Conservation (phyloP, 169 alveolate genomes). For the Cryptosporidium meleagridis region DNA sequence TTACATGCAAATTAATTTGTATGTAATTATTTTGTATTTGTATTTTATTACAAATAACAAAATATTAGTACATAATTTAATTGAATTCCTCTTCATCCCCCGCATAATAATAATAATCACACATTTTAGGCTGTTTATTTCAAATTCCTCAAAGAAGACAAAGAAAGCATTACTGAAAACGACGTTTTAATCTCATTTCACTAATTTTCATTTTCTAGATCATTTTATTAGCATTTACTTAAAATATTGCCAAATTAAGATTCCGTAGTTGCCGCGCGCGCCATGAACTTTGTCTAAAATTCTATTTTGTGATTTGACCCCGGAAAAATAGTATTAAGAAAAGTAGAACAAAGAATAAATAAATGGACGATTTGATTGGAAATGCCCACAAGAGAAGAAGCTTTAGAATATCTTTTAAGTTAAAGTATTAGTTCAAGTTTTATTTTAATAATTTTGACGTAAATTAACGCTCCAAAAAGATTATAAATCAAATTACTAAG, state of each 20-base stretch:
- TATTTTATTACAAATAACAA: not conserved
- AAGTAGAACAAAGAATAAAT: not conserved
- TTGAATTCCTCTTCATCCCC: not conserved
- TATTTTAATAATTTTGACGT: not conserved
- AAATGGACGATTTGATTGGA: not conserved
- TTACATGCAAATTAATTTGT: not conserved
- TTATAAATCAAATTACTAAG: not conserved
- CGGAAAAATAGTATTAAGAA: not conserved
- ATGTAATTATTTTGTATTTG: not conserved
- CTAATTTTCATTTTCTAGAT: not conserved
- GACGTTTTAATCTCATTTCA: constrained; percentile 40
- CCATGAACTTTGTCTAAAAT: not conserved
- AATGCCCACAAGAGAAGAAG: not conserved
- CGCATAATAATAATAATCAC: not conserved
- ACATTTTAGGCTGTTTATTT: constrained; percentile 36
- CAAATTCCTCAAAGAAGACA: constrained; percentile 31
- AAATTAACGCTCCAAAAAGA: not conserved
- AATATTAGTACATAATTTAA: not conserved
- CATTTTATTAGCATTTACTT: not conserved
- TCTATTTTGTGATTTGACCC: not conserved
- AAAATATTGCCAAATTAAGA: not conserved
- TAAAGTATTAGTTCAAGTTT: not conserved
- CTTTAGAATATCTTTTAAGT: not conserved
- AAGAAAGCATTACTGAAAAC: constrained; percentile 19
- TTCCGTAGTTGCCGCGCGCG: constrained; percentile 1